Evolutionary conservation across 495 filamentous ascomycete species (phyloP).

Genomic region (Aspergillus biplanus): DNA sequence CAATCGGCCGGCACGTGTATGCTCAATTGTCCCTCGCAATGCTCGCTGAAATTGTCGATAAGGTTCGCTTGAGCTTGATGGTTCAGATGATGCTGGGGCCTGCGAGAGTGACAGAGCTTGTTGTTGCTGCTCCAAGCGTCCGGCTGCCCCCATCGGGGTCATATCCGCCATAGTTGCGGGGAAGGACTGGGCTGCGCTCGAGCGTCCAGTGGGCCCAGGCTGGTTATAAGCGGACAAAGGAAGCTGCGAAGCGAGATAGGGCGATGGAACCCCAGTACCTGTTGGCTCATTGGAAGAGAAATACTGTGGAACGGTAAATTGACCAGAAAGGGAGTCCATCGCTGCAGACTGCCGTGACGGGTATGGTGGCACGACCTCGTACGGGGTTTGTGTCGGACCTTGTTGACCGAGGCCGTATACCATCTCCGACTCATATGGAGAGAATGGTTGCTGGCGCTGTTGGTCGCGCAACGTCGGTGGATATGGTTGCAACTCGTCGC

Average conservation of each 20-base stretch:
- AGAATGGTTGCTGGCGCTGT: conserved; percentile 42
- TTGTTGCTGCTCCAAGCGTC: conserved; percentile 41
- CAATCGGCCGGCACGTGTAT: conserved; percentile 73
- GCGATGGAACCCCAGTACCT: conserved; percentile 60
- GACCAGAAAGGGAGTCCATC: conserved; percentile 75
- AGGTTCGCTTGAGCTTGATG: conserved; percentile 59
- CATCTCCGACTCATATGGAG: conserved; percentile 65
- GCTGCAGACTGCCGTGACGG: conserved; percentile 75
- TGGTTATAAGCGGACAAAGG: conserved; percentile 58
- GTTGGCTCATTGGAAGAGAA: conserved; percentile 71
- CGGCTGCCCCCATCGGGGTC: conserved; percentile 42
- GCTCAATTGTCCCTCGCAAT: conserved; percentile 74
- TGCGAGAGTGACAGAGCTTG: conserved; percentile 46
- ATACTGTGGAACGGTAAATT: conserved; percentile 75
- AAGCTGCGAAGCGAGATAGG: conserved; percentile 58
- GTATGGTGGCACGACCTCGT: conserved; percentile 81
- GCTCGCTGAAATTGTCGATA: conserved; percentile 74
- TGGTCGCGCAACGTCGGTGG: conserved; percentile 45
- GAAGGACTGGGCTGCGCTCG: conserved; percentile 56
- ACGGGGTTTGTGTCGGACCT: conserved; percentile 65
- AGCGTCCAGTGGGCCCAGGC: conserved; percentile 54
- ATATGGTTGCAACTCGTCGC: conserved; percentile 48
- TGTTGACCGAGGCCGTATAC: conserved; percentile 81
- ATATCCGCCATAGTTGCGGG: conserved; percentile 58
- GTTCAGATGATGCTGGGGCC: conserved; percentile 38